Conservation (phyloP, 2,329 filamentous ascomycete species). For the Paraconiothyrium sp. region DNA sequence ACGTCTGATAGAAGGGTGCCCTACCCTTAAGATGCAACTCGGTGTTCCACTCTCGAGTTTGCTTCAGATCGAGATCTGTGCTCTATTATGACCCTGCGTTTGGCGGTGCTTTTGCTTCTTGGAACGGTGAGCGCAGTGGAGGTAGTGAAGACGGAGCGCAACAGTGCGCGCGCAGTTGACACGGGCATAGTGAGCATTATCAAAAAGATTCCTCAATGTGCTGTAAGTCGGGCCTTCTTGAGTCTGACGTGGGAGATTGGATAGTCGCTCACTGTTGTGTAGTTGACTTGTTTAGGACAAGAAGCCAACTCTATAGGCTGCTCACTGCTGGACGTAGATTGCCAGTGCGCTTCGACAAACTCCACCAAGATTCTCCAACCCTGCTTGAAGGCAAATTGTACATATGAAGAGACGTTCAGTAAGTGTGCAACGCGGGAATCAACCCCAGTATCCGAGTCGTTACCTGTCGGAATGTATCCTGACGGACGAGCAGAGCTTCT, state of each 20-base stretch:
- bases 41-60: neutral
- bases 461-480: neutral
- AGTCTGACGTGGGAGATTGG: neutral
- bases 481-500: conserved; percentile 2
- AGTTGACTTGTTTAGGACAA: conserved; percentile 4
- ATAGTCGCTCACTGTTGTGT: neutral
- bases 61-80: neutral
- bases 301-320: conserved; percentile 4
- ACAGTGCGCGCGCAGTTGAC: neutral
- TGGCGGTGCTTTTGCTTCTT: neutral
- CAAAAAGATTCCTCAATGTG: conserved; percentile 4
- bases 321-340: conserved; percentile 5
- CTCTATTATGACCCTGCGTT: neutral
- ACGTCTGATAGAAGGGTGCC: neutral
- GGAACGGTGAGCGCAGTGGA: neutral
- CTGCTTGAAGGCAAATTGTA: conserved; percentile 6
- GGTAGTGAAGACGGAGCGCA: neutral
- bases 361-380: conserved; percentile 3
- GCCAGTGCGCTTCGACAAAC: conserved; percentile 6
- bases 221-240: neutral
- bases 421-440: neutral
- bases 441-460: neutral
- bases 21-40: neutral
- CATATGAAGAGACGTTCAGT: conserved; percentile 9
- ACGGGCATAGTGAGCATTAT: neutral